phyloP scores from a whole-genome alignment of 2,329 filamentous ascomycete species.

The Nothophoma quercina region DNA sequence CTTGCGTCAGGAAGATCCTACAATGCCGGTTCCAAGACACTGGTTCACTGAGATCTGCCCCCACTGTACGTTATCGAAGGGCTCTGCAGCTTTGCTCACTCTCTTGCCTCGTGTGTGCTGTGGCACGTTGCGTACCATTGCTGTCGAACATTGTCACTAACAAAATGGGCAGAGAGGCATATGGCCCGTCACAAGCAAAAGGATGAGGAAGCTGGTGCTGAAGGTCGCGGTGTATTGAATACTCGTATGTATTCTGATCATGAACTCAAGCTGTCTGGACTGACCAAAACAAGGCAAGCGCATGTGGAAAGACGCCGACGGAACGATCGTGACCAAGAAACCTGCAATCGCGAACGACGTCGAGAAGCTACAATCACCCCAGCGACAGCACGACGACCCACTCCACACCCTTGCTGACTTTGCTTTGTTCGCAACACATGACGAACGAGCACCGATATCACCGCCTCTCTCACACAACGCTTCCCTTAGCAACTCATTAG shows the following conservation, averaged over 20 bases:
- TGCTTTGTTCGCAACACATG: constrained; percentile 26
- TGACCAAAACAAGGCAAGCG: constrained; percentile 49
- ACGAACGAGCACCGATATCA: constrained; percentile 42
- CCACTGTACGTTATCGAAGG: constrained; percentile 12
- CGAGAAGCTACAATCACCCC: constrained; percentile 14
- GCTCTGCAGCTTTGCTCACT: neutral
- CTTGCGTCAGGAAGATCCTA: neutral
- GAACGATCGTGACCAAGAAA: constrained; percentile 59
- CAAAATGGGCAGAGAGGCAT: constrained; percentile 60
- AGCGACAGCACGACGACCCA: constrained; percentile 15
- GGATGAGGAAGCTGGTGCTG: constrained; percentile 63
- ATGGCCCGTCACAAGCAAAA: constrained; percentile 62
- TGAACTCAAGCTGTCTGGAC: accelerated
- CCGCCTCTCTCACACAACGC: constrained; percentile 44
- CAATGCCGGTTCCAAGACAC: neutral
- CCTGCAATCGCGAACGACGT: constrained; percentile 32
- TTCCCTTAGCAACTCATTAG: constrained; percentile 35
- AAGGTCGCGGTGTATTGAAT: constrained; percentile 60
- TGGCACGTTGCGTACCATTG: neutral
- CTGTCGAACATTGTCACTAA: constrained; percentile 25
- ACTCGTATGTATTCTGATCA: constrained; percentile 48
- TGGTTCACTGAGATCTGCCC: neutral
- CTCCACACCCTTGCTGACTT: constrained; percentile 34
- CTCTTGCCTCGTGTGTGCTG: neutral
- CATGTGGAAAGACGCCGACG: constrained; percentile 63